Conservation (phyloP, 257 asterid species). For the Solanum sejunctum region DNA sequence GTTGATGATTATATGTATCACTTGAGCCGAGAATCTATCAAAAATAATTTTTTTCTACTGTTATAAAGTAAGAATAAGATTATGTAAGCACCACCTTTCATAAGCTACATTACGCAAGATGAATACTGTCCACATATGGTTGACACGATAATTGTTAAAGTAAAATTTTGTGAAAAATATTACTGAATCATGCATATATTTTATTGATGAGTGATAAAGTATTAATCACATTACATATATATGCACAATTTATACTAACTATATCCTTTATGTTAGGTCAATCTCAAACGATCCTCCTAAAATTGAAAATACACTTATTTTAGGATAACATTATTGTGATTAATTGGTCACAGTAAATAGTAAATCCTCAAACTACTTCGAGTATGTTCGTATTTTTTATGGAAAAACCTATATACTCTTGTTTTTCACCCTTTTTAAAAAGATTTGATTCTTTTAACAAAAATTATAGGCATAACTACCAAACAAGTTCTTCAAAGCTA, state of each 20-base stretch:
- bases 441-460: neutral
- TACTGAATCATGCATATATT: no score
- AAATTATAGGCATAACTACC: neutral
- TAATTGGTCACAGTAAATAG: no score
- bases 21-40: neutral
- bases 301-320: neutral
- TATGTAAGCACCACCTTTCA: neutral
- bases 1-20: no score
- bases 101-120: neutral
- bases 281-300: neutral
- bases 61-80: no score
- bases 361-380: neutral
- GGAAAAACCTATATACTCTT: no score
- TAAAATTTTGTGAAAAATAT: neutral
- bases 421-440: neutral
- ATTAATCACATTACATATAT: neutral
- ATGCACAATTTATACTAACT: neutral
- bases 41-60: no score
- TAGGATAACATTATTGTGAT: neutral
- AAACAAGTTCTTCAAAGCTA: neutral
- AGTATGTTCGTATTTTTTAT: neutral
- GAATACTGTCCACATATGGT: no score
- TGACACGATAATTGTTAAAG: neutral
- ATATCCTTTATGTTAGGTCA: no score
- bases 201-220: neutral